phyloP scores from a whole-genome alignment of 2,329 filamentous ascomycete genomes.

The Phyllosticta citriasiana region DNA sequence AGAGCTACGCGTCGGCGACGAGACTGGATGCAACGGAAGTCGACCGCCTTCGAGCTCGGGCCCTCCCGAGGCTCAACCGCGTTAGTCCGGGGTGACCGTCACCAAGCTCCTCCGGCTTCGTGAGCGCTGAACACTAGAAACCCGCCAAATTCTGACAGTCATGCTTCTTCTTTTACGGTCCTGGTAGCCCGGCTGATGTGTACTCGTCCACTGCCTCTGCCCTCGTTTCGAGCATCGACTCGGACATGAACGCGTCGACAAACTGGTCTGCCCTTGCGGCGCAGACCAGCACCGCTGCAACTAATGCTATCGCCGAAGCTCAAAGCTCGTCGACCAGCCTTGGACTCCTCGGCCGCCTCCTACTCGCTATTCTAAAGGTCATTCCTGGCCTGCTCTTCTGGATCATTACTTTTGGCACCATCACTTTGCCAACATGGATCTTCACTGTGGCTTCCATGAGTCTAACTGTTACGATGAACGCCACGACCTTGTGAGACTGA shows the following conservation, averaged over 20 bases:
- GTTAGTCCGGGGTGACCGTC: background rate
- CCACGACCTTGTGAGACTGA: constrained; percentile 70
- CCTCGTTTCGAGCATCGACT: background rate
- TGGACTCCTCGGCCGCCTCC: constrained; percentile 38
- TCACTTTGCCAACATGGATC: constrained; percentile 79
- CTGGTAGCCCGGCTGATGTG: background rate
- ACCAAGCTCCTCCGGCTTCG: background rate
- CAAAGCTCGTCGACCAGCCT: constrained; percentile 19
- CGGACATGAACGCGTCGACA: background rate
- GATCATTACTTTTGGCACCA: constrained; percentile 73
- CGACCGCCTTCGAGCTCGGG: background rate
- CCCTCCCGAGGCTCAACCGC: background rate
- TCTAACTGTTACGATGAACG: constrained; percentile 96
- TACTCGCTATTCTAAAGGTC: constrained; percentile 41
- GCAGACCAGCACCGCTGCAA: background rate
- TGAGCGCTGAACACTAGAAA: background rate
- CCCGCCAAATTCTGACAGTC: background rate
- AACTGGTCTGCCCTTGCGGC: background rate
- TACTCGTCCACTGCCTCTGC: background rate
- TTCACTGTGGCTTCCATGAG: constrained; percentile 87
- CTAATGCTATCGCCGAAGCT: constrained; percentile 2
- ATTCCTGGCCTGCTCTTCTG: constrained; percentile 60
- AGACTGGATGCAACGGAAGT: background rate
- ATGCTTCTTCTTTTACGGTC: background rate
- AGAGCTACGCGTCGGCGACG: constrained; percentile 5